Evolutionary conservation across 116 monocot species (phyloP).

Genomic region (Thalassia testudinum): DNA sequence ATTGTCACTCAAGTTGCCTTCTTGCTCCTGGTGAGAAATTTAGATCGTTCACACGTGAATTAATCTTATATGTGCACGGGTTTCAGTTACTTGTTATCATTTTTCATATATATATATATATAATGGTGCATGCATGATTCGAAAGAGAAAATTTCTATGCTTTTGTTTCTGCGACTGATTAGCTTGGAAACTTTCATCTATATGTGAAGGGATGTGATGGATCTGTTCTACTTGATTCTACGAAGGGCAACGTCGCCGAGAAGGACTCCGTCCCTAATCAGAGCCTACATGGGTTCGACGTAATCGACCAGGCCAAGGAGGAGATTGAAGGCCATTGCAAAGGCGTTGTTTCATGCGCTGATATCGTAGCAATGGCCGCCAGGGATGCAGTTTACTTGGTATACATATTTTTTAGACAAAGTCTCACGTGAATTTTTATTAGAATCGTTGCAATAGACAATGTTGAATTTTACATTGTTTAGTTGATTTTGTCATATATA

Average conservation of each 20-base stretch:
- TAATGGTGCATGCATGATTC: neutral
- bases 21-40: no score
- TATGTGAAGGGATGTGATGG: constrained; percentile 59
- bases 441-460: neutral
- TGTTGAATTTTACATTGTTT: neutral
- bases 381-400: constrained; percentile 59
- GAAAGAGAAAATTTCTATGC: neutral
- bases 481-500: neutral
- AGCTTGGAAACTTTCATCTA: neutral
- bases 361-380: constrained; percentile 54
- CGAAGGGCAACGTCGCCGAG: constrained; percentile 48
- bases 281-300: constrained; percentile 54
- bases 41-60: no score
- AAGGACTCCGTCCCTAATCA: constrained; percentile 61
- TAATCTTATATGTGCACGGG: no score
- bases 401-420: neutral
- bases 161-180: neutral
- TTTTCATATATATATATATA: no score
- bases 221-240: constrained; percentile 60
- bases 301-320: constrained; percentile 56
- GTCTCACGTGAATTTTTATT: neutral
- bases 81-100: neutral
- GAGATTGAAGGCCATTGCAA: constrained; percentile 34
- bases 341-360: constrained; percentile 62
- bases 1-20: no score